A percentile compares a stretch with the other conserved stretches of the same genome.
Evolutionary conservation across 1,139 yeast species (phyloP).

Genomic region (Hyphopichia buzzinii): DNA sequence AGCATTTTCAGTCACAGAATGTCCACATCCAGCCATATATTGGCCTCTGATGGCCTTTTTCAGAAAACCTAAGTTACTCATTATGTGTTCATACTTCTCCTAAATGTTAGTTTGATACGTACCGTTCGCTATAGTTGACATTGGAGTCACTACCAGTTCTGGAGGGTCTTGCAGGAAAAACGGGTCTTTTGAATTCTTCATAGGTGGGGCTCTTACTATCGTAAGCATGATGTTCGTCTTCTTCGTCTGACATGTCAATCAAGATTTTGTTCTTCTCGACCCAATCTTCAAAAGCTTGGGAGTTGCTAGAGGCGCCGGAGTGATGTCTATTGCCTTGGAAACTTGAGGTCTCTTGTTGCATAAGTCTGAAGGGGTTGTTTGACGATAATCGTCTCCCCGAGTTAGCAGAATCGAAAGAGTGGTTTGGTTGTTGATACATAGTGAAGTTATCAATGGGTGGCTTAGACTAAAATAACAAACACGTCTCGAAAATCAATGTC

Average conservation of each 20-base stretch:
- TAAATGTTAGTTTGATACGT: conserved; percentile 18
- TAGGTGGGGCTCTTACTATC: conserved; percentile 9
- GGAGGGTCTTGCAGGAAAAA: conserved; percentile 27
- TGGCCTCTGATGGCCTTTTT: too few species aligned
- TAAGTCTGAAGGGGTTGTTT: conserved; percentile 56
- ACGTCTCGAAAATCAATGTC: too few species aligned
- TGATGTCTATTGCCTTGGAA: conserved; percentile 3
- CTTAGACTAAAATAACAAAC: too few species aligned
- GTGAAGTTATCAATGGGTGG: too few species aligned
- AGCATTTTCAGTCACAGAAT: too few species aligned
- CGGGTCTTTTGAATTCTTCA: conserved; percentile 17
- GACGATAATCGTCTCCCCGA: conserved; percentile 52
- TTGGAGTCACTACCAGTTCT: conserved; percentile 42
- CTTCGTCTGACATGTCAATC: conserved; percentile 43
- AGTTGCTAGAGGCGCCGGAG: conserved; percentile 22
- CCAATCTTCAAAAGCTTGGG: conserved; percentile 48
- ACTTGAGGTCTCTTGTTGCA: conserved; percentile 4
- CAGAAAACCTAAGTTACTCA: too few species aligned
- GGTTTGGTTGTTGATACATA: conserved; percentile 45
- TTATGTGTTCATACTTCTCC: too few species aligned
- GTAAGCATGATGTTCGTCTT: conserved; percentile 24
- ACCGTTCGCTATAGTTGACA: conserved; percentile 35
- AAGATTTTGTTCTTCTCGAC: conserved; percentile 47
- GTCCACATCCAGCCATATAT: too few species aligned
- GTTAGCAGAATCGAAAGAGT: conserved; percentile 32